Evolutionary conservation across 805 yeast species (phyloP).

Genomic region (Wickerhamomyces strasburgensis): DNA sequence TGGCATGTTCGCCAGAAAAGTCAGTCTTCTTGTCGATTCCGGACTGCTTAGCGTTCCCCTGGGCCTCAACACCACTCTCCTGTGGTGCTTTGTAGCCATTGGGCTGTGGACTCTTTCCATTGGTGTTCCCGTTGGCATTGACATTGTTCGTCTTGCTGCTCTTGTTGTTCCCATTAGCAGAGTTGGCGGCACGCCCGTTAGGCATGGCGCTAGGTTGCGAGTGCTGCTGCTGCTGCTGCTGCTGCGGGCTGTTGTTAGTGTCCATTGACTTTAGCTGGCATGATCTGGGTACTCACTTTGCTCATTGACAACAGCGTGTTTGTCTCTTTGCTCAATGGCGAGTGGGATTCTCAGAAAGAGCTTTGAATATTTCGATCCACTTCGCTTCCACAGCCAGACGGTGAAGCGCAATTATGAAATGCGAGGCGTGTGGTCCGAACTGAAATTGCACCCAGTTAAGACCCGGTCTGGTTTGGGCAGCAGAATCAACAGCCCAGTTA

Average conservation of each 20-base stretch:
- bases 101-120: background rate
- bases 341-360: background rate
- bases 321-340: background rate
- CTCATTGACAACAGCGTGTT: slow-evolving; percentile 1
- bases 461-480: too few species aligned
- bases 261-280: background rate
- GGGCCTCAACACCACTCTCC: background rate
- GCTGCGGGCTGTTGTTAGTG: too few species aligned
- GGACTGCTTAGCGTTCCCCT: slow-evolving; percentile 1
- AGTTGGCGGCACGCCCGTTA: too few species aligned
- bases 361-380: too few species aligned
- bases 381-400: too few species aligned
- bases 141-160: background rate
- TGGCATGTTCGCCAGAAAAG: slow-evolving; percentile 1
- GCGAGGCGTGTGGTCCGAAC: slow-evolving; percentile 15
- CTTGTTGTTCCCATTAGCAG: too few species aligned
- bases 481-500: too few species aligned
- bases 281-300: slow-evolving; percentile 1
- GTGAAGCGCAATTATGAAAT: background rate
- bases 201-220: too few species aligned
- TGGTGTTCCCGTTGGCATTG: background rate
- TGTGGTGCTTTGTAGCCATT: background rate
- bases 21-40: background rate
- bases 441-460: slow-evolving; percentile 17
- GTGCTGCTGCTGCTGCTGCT: too few species aligned